phyloP scores from a whole-genome alignment of 1,284 basidiomycete genomes.

The Ganoderma meredithae region DNA sequence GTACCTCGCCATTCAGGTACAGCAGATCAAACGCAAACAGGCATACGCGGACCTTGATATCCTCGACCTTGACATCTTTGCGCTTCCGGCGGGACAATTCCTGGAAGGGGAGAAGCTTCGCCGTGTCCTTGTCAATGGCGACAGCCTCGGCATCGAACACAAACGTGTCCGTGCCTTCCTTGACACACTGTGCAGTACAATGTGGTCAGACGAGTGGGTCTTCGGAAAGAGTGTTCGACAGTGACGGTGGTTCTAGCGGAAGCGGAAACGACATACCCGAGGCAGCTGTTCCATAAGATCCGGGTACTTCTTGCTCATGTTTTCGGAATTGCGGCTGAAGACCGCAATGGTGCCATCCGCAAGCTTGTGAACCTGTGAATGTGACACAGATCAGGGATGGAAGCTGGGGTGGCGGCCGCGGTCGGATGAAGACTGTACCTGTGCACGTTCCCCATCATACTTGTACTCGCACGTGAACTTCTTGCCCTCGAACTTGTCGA shows the following conservation, averaged over 20 bases:
- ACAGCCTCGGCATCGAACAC: slow-evolving; percentile 97
- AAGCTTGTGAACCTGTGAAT: slow-evolving; percentile 80
- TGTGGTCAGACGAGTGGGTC: neutral
- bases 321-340: slow-evolving; percentile 97
- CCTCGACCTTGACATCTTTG: slow-evolving; percentile 96
- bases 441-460: slow-evolving; percentile 98
- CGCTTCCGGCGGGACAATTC: slow-evolving; percentile 95
- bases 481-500: slow-evolving; percentile 96
- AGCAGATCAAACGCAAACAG: slow-evolving; percentile 96
- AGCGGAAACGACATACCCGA: slow-evolving; percentile 56
- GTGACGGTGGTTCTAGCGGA: neutral
- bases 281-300: slow-evolving; percentile 96
- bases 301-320: slow-evolving; percentile 99
- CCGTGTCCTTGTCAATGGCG: slow-evolving; percentile 88
- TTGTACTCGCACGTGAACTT: slow-evolving; percentile 99
- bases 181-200: slow-evolving; percentile 75
- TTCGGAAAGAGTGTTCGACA: neutral
- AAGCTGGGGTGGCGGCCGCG: neutral
- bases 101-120: slow-evolving; percentile 95
- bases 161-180: slow-evolving; percentile 83
- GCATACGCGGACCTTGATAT: slow-evolving; percentile 95
- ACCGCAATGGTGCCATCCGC: slow-evolving; percentile 85
- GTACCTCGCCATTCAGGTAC: slow-evolving; percentile 92
- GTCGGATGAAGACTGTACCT: slow-evolving; percentile 54
- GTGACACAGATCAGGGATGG: neutral